Evolutionary conservation across 257 asterid genomes (phyloP), one percentile per base, ranked within the genome.

Genomic region (Fraxinus cuspidata): DNA sequence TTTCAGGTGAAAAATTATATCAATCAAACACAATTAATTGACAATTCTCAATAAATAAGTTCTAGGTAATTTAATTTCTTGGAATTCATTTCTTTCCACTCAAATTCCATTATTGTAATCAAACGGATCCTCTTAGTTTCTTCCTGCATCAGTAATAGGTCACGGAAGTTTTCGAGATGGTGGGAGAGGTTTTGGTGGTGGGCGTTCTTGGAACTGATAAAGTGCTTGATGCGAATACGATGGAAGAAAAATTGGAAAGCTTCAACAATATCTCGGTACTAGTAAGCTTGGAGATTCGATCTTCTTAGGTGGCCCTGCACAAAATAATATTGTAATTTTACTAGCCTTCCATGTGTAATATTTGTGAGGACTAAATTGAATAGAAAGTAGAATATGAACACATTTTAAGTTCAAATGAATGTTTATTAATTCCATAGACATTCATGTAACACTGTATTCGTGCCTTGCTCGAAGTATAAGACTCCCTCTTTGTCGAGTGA

Each of bases 121-220:
- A n/a, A n/a, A n/a, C n/a, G n/a, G n/a, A n/a, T n/a, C n/a, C n/a
- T n/a, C n/a, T n/a, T 38, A 15, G 25, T 68, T 60, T 73, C 2
- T 25, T 51, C 27, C 12, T 53, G 35, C 72, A 74, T 81, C 34
- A 79, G 82, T 42, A 70, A 53, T 82, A 91, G 96, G 88, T 21
- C 88, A 73, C 5, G 97, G 97, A 38, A 87, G 96, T 47, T 87
- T 86, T 72, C 92, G 97, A 69, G 97, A 92, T 74, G 92, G 97
- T 31, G 97, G 97, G 42, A 88, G 97, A 80, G 95, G 97, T 32
- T 90, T 79, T 12, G 88, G 96, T 1, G 78, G 97, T 29, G 96
- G 94, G 23, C 89, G 96, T 58, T 78, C 94, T 71, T 91, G 97
- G 94, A 89, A 78, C 89, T 94, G 85, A 85, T 25, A 77, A 74